Evolutionary conservation across 2,329 filamentous ascomycete species (phyloP).

Genomic region (Ceratocystis albifundus): DNA sequence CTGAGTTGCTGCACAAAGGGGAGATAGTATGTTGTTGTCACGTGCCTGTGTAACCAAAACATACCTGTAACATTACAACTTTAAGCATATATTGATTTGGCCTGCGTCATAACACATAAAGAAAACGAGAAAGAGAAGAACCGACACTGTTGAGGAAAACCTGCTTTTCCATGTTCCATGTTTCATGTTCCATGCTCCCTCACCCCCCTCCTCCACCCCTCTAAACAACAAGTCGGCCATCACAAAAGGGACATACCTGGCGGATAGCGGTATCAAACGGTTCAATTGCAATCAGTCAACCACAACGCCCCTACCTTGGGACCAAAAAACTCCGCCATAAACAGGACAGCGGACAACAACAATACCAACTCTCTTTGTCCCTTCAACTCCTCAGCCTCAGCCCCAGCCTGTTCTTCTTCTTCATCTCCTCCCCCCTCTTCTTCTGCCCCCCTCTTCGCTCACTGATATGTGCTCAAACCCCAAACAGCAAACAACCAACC

Average conservation of each 20-base stretch:
- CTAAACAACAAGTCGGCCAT: background rate
- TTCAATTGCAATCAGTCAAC: constrained; percentile 21
- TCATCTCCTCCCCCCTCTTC: background rate
- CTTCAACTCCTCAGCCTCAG: background rate
- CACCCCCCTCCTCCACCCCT: background rate
- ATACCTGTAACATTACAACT: constrained; percentile 9
- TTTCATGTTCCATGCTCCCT: no score
- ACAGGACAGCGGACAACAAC: background rate
- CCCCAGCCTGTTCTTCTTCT: background rate
- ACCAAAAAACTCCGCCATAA: constrained; percentile 10
- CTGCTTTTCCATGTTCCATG: no score
- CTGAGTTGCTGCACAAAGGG: background rate
- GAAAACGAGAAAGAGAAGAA: background rate
- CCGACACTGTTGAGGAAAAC: background rate
- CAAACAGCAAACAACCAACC: no score
- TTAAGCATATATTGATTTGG: background rate
- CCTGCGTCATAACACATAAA: background rate
- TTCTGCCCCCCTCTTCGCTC: background rate
- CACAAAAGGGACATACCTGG: background rate
- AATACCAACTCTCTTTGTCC: background rate
- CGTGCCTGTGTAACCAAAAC: constrained; percentile 1
- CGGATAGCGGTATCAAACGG: constrained; percentile 20
- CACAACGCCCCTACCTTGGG: constrained; percentile 7
- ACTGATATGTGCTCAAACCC: no score
- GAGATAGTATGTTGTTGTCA: background rate